Base-by-base conservation (phyloP, 352 stramenopile genomes). In the Phytophthora vignae region DNA sequence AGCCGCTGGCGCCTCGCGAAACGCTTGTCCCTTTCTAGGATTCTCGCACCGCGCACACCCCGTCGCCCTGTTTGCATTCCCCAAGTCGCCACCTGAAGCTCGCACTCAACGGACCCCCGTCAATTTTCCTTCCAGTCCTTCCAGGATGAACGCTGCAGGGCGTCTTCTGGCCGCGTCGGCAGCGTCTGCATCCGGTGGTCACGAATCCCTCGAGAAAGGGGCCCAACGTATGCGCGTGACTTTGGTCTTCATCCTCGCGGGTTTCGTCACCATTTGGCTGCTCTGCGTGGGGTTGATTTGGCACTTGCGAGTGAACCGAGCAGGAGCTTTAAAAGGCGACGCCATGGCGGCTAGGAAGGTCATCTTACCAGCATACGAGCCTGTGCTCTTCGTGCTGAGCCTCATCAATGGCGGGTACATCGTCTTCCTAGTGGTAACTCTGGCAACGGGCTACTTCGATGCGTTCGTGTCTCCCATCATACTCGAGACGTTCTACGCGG, bases 361-460 rank as follows among this genome's bases (percentile, higher is more conserved):
- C 8, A 72, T 90, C 15, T 19, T 88, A 4, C 82, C 82, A 0
- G 69, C 81, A 0, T 88, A 76, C 50, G 77, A 87, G 42, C 82
- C 79, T 1, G 53, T 90, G 8, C 63, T 87, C n/a, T 56, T 60
- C n/a, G 53, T 86, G 8, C 53, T 85, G 36, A 55, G 33, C 15
- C 27, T 75, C 38, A 21, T 79, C 12, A 82, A 84, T 52, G 67
- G 69, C 9, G 25, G 44, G 21, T 80, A 81, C 33, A 67, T 73
- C 10, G n/a, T 78, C 6, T 79, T 73, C 49, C 33, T 85, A 14
- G 6, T 44, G 11, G 40, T 73, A 29, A 64, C 69, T 4, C 31
- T 87, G 12, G 52, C 40, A 25, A 74, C 56, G 3, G 52, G 31
- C 27, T 71, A 69, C 44, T 85, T 73, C 27, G 50, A 65, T 31